Evolutionary conservation across 2,329 filamentous ascomycete species (phyloP).

Genomic region (Lecanicillium sp.): DNA sequence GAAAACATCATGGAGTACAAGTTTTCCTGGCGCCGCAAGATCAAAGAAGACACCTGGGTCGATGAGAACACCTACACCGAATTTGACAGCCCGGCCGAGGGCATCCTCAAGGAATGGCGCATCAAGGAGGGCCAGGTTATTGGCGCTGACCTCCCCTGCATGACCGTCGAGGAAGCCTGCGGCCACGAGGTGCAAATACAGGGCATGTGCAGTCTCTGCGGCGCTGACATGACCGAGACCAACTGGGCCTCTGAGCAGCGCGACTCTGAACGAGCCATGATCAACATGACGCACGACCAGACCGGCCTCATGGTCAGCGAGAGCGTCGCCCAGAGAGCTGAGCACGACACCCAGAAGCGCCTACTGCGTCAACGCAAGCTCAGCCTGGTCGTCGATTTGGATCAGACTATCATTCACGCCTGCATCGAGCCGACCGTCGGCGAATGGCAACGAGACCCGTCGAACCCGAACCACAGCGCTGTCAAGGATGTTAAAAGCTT

Average conservation of each 20-base stretch:
- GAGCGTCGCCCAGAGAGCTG: constrained; percentile 71
- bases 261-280: constrained; percentile 79
- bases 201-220: constrained; percentile 85
- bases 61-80: constrained; percentile 65
- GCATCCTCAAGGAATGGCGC: constrained; percentile 70
- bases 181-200: constrained; percentile 86
- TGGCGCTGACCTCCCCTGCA: constrained; percentile 49
- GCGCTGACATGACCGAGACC: constrained; percentile 90
- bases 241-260: constrained; percentile 75
- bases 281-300: constrained; percentile 94
- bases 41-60: constrained; percentile 57
- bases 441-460: constrained; percentile 86
- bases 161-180: constrained; percentile 86
- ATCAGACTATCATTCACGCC: constrained; percentile 97
- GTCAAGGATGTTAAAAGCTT: constrained; percentile 86
- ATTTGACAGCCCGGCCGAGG: constrained; percentile 80
- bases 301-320: constrained; percentile 79
- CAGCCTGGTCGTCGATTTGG: constrained; percentile 90
- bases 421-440: constrained; percentile 94
- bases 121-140: constrained; percentile 63
- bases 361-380: constrained; percentile 77
- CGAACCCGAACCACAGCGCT: constrained; percentile 85
- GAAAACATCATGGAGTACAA: constrained; percentile 81
- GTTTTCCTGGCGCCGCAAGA: constrained; percentile 72
- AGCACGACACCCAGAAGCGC: constrained; percentile 79